Conservation (phyloP, 164 flowering plant species). For the Magnolia kwangsiensis region DNA sequence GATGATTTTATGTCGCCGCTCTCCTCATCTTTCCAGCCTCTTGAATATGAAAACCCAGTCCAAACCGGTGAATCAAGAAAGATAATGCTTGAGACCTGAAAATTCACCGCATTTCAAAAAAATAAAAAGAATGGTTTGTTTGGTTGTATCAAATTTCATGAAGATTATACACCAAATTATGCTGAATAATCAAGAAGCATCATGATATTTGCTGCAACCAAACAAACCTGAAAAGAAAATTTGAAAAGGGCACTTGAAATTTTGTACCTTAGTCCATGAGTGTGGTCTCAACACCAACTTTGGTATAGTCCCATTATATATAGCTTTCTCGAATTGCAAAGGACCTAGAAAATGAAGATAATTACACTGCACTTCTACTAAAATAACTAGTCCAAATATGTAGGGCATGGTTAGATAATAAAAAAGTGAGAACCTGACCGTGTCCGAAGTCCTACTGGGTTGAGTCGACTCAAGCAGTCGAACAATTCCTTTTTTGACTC, state of each 20-base stretch:
- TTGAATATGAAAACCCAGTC: slow-evolving; percentile 25
- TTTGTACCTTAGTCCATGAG: slow-evolving; percentile 40
- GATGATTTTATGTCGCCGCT: slow-evolving; percentile 11
- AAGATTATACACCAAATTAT: not conserved
- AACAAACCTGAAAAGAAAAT: not conserved
- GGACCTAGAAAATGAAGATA: slow-evolving; percentile 27
- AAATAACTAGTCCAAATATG: no score
- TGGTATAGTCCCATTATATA: slow-evolving; percentile 28
- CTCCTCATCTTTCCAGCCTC: not conserved
- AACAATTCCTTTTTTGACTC: no score
- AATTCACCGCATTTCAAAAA: not conserved
- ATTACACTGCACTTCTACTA: not conserved
- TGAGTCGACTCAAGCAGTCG: no score
- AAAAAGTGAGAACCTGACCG: no score
- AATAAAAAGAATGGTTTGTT: not conserved
- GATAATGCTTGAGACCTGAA: slow-evolving; percentile 18
- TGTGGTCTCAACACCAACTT: slow-evolving; percentile 19
- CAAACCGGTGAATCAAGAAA: slow-evolving; percentile 22
- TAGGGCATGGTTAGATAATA: no score
- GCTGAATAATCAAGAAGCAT: not conserved
- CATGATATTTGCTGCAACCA: not conserved
- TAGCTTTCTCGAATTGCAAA: slow-evolving; percentile 15
- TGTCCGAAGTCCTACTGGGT: no score
- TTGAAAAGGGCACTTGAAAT: not conserved
- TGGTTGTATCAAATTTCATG: not conserved